Evolutionary conservation across 2,329 filamentous ascomycete genomes (phyloP).

Genomic region (Tricladium varicosporioides): DNA sequence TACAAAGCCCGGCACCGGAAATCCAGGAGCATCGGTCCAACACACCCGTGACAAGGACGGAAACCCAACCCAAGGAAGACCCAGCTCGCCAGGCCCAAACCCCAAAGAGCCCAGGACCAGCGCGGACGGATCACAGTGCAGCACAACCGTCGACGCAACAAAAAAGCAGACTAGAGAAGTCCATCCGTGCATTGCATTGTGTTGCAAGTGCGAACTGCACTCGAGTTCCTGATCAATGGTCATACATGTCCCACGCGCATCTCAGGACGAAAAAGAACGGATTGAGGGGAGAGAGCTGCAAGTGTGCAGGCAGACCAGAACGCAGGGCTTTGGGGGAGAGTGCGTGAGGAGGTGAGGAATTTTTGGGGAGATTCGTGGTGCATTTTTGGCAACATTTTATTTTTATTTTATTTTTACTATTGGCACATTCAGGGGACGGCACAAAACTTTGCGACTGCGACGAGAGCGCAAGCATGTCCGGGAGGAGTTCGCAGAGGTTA

Average conservation of each 20-base stretch:
- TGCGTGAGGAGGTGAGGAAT: neutral
- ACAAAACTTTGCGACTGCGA: neutral
- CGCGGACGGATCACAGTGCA: neutral
- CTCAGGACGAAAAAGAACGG: constrained; percentile 1
- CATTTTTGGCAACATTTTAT: too few species aligned
- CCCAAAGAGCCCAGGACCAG: neutral
- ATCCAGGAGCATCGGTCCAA: neutral
- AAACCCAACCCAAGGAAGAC: neutral
- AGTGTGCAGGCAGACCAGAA: neutral
- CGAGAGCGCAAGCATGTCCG: constrained; percentile 22
- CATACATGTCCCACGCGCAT: constrained; percentile 7
- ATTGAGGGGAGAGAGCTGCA: neutral
- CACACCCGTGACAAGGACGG: neutral
- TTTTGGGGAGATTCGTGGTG: neutral
- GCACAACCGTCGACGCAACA: neutral
- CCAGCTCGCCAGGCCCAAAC: too few species aligned
- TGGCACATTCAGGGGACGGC: neutral
- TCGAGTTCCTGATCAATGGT: constrained; percentile 1
- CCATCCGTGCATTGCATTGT: constrained; percentile 12
- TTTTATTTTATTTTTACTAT: neutral
- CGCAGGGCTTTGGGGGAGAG: neutral
- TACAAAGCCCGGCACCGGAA: neutral
- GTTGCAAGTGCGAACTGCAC: neutral
- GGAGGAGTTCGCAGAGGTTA: constrained; percentile 27
- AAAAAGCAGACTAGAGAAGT: neutral